phyloP scores from a whole-genome alignment of 805 yeast species.

The Spathaspora boniae region DNA sequence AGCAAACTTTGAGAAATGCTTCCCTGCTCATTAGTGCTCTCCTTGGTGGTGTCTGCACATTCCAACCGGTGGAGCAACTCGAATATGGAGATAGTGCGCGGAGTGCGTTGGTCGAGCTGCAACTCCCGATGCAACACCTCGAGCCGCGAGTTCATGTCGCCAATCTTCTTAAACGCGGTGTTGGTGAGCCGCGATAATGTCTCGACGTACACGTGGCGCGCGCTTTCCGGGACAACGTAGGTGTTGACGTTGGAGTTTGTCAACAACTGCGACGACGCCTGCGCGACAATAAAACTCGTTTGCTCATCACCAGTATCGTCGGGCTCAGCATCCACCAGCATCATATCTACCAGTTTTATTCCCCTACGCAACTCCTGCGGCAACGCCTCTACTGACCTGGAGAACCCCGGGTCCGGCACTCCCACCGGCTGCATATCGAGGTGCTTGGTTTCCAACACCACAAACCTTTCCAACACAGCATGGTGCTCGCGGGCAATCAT shows the following conservation, averaged over 20 bases:
- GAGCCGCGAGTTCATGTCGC: slow-evolving; percentile 38
- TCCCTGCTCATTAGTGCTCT: slow-evolving; percentile 7
- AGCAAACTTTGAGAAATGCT: no score
- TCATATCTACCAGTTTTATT: not conserved
- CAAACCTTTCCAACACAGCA: slow-evolving; percentile 19
- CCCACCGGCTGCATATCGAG: slow-evolving; percentile 37
- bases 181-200: slow-evolving; percentile 37
- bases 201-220: slow-evolving; percentile 31
- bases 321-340: not conserved
- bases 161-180: slow-evolving; percentile 37
- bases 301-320: slow-evolving; percentile 9
- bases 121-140: slow-evolving; percentile 45
- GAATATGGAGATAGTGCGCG: slow-evolving; percentile 33
- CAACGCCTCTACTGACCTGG: slow-evolving; percentile 19
- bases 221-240: slow-evolving; percentile 31
- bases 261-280: slow-evolving; percentile 31
- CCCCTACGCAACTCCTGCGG: slow-evolving; percentile 16
- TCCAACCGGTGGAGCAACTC: slow-evolving; percentile 24
- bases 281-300: slow-evolving; percentile 30
- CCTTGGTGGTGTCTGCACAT: not conserved
- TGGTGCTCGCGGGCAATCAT: slow-evolving; percentile 36
- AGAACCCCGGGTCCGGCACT: slow-evolving; percentile 26
- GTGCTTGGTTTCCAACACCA: slow-evolving; percentile 28
- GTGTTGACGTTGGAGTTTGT: slow-evolving; percentile 34
- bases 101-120: slow-evolving; percentile 36